Evolutionary conservation across 352 stramenopile species (phyloP).

Genomic region (Globisporangium okanoganense): DNA sequence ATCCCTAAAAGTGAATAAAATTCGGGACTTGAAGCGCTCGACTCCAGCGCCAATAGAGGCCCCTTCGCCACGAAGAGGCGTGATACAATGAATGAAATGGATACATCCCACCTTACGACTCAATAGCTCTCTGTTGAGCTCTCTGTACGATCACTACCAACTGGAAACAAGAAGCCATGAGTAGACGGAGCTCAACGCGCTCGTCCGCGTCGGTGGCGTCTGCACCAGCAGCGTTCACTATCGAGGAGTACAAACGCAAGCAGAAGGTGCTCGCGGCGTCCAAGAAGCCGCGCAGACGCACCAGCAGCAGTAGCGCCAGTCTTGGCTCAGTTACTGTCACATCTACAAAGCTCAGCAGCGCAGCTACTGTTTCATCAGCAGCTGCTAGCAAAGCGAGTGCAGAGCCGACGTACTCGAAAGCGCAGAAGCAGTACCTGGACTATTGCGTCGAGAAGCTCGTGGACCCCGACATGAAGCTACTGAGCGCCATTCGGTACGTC

Average conservation of each 20-base stretch:
- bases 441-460: slow-evolving; percentile 50
- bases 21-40: slow-evolving; percentile 8
- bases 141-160: not conserved
- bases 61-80: not conserved
- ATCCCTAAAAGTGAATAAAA: slow-evolving; percentile 2
- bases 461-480: slow-evolving; percentile 44
- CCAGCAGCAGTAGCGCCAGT: not conserved
- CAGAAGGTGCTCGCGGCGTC: slow-evolving; percentile 40
- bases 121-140: too few species aligned
- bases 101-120: not conserved
- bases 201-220: not conserved
- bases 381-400: slow-evolving; percentile 11
- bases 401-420: slow-evolving; percentile 19
- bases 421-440: slow-evolving; percentile 55
- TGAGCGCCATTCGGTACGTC: slow-evolving; percentile 28
- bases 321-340: not conserved
- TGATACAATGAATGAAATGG: not conserved
- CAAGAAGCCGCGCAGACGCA: slow-evolving; percentile 13
- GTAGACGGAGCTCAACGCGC: not conserved
- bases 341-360: not conserved
- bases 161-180: not conserved
- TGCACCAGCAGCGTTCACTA: slow-evolving; percentile 32
- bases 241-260: slow-evolving; percentile 57
- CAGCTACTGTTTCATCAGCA: not conserved
- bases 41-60: not conserved